Conservation (phyloP, 2,329 filamentous ascomycete genomes). For the Cadophora malorum region DNA sequence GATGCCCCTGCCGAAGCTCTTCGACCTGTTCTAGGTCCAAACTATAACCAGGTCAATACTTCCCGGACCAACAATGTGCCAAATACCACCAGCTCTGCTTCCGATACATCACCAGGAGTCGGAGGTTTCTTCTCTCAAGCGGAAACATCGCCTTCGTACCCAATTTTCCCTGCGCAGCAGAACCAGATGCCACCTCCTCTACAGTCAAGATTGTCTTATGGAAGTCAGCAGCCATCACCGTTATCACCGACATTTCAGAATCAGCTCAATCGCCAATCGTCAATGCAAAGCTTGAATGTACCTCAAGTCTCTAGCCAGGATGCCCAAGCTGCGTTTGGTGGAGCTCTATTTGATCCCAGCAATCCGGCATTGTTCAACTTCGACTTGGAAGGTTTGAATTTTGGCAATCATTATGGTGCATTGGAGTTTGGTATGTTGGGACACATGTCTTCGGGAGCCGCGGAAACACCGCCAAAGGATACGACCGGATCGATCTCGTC, state of each 20-base stretch:
- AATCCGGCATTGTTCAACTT: constrained; percentile 96
- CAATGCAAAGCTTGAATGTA: constrained; percentile 48
- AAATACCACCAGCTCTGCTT: constrained; percentile 36
- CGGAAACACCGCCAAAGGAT: constrained; percentile 78
- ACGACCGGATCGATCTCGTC: constrained; percentile 51
- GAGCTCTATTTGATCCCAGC: constrained; percentile 81
- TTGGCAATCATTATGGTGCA: constrained; percentile 94
- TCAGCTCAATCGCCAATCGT: constrained; percentile 55
- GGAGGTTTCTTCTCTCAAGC: constrained; percentile 44
- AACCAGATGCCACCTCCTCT: constrained; percentile 59
- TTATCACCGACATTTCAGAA: constrained; percentile 75
- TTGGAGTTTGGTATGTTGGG: constrained; percentile 96
- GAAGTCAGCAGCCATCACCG: constrained; percentile 73
- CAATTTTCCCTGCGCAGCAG: constrained; percentile 53
- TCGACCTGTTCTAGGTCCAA: constrained; percentile 80
- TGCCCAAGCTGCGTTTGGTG: constrained; percentile 54
- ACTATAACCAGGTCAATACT: constrained; percentile 65
- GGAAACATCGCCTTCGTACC: constrained; percentile 43
- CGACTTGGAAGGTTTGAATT: constrained; percentile 91
- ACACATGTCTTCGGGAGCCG: constrained; percentile 91
- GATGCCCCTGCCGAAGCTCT: constrained; percentile 91
- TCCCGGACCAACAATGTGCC: constrained; percentile 47
- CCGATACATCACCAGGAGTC: constrained; percentile 42
- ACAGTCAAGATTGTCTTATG: constrained; percentile 60
- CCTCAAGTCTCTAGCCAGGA: constrained; percentile 52